These are phyloP conservation scores for Fusarium pininemorale DNA, from an alignment of 2,329 filamentous ascomycete species.

Conservation along the genomic window DNA sequence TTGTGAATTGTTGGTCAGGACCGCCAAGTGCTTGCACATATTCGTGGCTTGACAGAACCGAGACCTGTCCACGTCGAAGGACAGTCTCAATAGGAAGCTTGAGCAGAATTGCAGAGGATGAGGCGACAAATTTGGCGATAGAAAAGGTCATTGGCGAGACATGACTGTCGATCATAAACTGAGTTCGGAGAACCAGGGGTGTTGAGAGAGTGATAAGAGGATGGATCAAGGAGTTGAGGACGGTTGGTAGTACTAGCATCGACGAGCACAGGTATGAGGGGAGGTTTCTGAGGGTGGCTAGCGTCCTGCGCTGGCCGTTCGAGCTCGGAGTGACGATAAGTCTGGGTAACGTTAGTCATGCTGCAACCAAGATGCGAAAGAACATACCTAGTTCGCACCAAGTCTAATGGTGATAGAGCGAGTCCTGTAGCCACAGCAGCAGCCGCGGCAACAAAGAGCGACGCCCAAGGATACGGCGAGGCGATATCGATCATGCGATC, in stretches of 20 bases:
- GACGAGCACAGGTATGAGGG: conserved; percentile 80
- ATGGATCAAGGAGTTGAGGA: conserved; percentile 86
- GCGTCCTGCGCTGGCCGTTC: conserved; percentile 77
- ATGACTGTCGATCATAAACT: conserved; percentile 83
- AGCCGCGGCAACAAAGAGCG: conserved; percentile 75
- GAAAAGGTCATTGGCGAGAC: conserved; percentile 84
- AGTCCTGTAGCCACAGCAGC: conserved; percentile 78
- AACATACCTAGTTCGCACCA: conserved; percentile 76
- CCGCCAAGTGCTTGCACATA: conserved; percentile 61
- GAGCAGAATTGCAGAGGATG: conserved; percentile 81
- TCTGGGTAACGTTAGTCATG: conserved; percentile 54
- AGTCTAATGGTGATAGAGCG: conserved; percentile 85
- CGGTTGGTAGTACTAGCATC: conserved; percentile 79
- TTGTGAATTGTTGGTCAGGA: conserved; percentile 63
- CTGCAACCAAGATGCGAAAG: background rate
- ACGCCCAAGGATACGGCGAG: conserved; percentile 83
- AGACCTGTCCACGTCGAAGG: conserved; percentile 85
- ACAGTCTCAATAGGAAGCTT: conserved; percentile 94
- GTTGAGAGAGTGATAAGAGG: conserved; percentile 83
- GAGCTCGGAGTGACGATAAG: conserved; percentile 86
- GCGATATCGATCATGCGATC: conserved; percentile 78
- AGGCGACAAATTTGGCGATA: conserved; percentile 81
- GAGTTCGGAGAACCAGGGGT: conserved; percentile 85
- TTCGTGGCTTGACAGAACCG: conserved; percentile 67
- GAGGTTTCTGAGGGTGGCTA: conserved; percentile 79